Percentiles rank a stretch among this genome's conserved stretches.
Evolutionary conservation across 2,329 filamentous ascomycete genomes (phyloP).

Genomic region (Ascochyta pisi): DNA sequence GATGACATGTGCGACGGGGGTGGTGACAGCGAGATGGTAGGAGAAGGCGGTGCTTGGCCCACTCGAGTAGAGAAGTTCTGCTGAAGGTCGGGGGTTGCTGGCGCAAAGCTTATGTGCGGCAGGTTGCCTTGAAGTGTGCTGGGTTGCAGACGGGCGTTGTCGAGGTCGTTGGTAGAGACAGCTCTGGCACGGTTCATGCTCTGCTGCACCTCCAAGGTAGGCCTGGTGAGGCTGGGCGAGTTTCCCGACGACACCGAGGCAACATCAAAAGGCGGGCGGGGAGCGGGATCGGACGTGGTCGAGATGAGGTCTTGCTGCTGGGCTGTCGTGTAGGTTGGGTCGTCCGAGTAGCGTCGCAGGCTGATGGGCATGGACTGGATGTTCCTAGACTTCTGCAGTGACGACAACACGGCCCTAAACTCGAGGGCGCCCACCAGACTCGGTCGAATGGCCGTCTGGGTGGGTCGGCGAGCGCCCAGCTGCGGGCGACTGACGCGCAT

Average conservation of each 20-base stretch:
- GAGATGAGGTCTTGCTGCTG: slow-evolving; percentile 58
- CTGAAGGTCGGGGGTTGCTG: slow-evolving; percentile 41
- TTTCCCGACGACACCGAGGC: slow-evolving; percentile 24
- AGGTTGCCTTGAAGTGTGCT: slow-evolving; percentile 36
- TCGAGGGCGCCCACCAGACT: slow-evolving; percentile 93
- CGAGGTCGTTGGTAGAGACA: slow-evolving; percentile 66
- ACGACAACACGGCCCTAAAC: slow-evolving; percentile 89
- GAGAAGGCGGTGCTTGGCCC: slow-evolving; percentile 43
- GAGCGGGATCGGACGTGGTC: slow-evolving; percentile 56
- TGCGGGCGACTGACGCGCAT: slow-evolving; percentile 84
- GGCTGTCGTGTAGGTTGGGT: slow-evolving; percentile 56
- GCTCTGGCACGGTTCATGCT: slow-evolving; percentile 55
- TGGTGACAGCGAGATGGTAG: slow-evolving; percentile 51
- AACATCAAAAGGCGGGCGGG: slow-evolving; percentile 47
- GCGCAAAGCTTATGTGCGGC: slow-evolving; percentile 47
- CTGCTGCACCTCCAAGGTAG: slow-evolving; percentile 40
- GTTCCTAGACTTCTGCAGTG: slow-evolving; percentile 81
- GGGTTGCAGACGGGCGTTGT: slow-evolving; percentile 55
- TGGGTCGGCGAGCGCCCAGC: slow-evolving; percentile 70
- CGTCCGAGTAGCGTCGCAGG: slow-evolving; percentile 73
- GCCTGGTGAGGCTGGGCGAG: slow-evolving; percentile 33
- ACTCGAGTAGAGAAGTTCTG: slow-evolving; percentile 1
- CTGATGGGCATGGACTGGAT: slow-evolving; percentile 74
- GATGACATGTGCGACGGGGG: slow-evolving; percentile 44
- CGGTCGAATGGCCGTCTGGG: slow-evolving; percentile 85